Conservation (phyloP, 1,284 basidiomycete genomes). For the Athelia psychrophila region DNA sequence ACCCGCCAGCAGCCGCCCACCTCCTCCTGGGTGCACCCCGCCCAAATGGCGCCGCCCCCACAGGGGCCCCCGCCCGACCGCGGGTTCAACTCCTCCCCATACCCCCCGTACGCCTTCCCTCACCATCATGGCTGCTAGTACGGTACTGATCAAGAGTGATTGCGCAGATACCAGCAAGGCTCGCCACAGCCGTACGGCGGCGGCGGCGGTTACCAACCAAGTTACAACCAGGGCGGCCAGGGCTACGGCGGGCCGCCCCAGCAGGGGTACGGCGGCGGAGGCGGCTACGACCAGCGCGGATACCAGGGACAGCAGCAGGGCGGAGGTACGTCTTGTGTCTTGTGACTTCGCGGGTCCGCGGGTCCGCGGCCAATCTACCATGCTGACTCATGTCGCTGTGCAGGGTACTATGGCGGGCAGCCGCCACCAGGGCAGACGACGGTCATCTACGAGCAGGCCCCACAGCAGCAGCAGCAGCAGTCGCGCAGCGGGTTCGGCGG, state of each 20-base stretch:
- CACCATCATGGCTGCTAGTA: too few species aligned
- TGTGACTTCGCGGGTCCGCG: too few species aligned
- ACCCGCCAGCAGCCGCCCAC: slow-evolving; percentile 55
- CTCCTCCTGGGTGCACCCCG: slow-evolving; percentile 65
- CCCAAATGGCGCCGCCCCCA: slow-evolving; percentile 40
- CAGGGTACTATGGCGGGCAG: too few species aligned
- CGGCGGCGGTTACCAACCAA: slow-evolving; percentile 12
- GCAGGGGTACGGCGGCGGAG: slow-evolving; percentile 30
- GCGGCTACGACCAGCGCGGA: slow-evolving; percentile 21
- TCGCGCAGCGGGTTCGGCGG: too few species aligned
- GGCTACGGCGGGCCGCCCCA: slow-evolving; percentile 13
- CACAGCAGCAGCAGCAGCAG: too few species aligned
- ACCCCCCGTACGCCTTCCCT: slow-evolving; percentile 11
- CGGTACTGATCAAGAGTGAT: background rate
- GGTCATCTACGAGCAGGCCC: too few species aligned
- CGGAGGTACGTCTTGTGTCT: slow-evolving; percentile 5
- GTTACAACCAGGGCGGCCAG: slow-evolving; percentile 14
- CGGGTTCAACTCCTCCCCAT: slow-evolving; percentile 26
- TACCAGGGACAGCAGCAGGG: slow-evolving; percentile 13
- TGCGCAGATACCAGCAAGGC: slow-evolving; percentile 15
- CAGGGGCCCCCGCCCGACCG: slow-evolving; percentile 31
- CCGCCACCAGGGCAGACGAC: too few species aligned
- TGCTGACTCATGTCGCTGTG: too few species aligned
- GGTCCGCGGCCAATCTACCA: too few species aligned
- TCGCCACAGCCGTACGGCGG: slow-evolving; percentile 20